Percentiles rank a stretch among this genome's conserved stretches.
Evolutionary conservation across 768 basidiomycete species (phyloP).

Genomic region (Galerina marginata): DNA sequence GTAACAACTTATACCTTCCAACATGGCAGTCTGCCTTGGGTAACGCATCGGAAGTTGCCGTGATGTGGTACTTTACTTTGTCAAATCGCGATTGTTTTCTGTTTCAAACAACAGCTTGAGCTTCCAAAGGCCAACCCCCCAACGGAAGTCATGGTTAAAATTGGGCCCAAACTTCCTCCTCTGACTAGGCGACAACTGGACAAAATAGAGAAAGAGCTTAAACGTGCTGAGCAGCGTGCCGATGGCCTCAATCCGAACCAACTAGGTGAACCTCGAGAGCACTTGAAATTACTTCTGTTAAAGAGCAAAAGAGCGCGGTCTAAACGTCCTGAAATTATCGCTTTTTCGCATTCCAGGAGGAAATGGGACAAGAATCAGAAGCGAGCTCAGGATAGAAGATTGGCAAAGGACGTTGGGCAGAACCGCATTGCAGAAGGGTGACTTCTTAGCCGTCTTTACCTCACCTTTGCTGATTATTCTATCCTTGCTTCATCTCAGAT

Average conservation of each 20-base stretch:
- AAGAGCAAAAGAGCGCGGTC: constrained; percentile 14
- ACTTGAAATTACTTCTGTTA: constrained; percentile 5
- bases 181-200: constrained; percentile 18
- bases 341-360: constrained; percentile 18
- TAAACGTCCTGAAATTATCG: constrained; percentile 8
- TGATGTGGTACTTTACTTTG: no score
- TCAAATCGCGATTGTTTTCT: no score
- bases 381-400: constrained; percentile 22
- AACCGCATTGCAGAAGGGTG: constrained; percentile 10
- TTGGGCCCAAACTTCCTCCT: constrained; percentile 17
- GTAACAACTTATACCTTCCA: no score
- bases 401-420: constrained; percentile 17
- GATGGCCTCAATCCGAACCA: not conserved
- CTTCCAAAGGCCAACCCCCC: not conserved
- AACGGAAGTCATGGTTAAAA: constrained; percentile 19
- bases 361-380: constrained; percentile 23
- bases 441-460: not conserved
- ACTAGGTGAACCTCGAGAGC: constrained; percentile 15
- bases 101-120: not conserved
- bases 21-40: not conserved
- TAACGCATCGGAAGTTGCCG: constrained; percentile 9
- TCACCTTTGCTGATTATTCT: constrained; percentile 6
- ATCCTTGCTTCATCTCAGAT: constrained; percentile 13
- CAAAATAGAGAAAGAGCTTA: constrained; percentile 17
- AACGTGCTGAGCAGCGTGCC: constrained; percentile 14